Conservation (phyloP, 2,329 filamentous ascomycete species). For the Rhytidhysteron rufulum region DNA sequence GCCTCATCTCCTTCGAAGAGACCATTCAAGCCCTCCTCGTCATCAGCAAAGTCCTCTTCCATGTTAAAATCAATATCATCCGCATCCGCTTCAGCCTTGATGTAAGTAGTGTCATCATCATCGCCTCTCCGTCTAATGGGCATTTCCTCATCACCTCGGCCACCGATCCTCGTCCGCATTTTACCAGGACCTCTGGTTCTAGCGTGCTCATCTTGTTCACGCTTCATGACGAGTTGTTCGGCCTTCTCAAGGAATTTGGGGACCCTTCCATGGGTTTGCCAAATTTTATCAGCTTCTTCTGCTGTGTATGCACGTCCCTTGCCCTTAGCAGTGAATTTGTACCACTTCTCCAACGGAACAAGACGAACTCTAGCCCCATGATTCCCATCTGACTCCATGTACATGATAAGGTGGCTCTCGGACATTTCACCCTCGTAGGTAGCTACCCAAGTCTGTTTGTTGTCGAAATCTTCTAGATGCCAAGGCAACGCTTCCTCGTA, state of each 20-base stretch:
- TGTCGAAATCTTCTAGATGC: constrained; percentile 95
- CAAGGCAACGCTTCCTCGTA: constrained; percentile 96
- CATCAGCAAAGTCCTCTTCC: constrained; percentile 75
- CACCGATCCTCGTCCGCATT: constrained; percentile 29
- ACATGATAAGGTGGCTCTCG: constrained; percentile 72
- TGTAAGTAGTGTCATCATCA: constrained; percentile 39
- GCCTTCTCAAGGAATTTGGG: constrained; percentile 66
- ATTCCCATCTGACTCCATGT: constrained; percentile 59
- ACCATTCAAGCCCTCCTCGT: constrained; percentile 61
- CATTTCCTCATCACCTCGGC: constrained; percentile 35
- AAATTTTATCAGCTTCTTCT: constrained; percentile 79
- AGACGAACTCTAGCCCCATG: constrained; percentile 64
- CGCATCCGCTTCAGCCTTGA: constrained; percentile 52
- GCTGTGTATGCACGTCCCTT: constrained; percentile 74
- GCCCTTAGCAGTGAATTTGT: constrained; percentile 73
- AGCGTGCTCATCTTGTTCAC: constrained; percentile 36
- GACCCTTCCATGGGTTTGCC: constrained; percentile 71
- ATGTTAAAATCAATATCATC: constrained; percentile 64
- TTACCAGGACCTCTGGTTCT: constrained; percentile 10
- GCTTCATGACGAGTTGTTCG: constrained; percentile 46
- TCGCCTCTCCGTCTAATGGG: constrained; percentile 33
- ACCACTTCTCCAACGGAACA: constrained; percentile 93
- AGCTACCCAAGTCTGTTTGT: constrained; percentile 90
- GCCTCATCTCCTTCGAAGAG: constrained; percentile 44
- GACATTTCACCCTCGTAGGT: constrained; percentile 87